Percentiles rank a stretch among this genome's conserved stretches.
These are phyloP conservation scores for Blastobotrys indianensis DNA, from an alignment of 1,139 yeast species.

Conservation along the genomic window DNA sequence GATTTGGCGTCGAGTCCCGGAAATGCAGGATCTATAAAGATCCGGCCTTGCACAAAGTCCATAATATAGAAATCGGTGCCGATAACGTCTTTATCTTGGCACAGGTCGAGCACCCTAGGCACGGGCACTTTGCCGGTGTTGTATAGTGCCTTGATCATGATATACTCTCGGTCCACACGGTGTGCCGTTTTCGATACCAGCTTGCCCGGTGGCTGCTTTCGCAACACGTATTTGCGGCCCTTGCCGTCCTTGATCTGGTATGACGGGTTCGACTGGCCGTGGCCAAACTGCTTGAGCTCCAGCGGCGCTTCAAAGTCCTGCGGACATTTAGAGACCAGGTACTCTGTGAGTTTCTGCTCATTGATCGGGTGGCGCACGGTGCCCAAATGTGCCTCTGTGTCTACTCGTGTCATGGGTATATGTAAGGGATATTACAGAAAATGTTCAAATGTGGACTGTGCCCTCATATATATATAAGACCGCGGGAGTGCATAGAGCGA, in stretches of 20 bases:
- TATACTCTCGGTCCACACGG: slow-evolving; percentile 56
- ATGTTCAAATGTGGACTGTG: too few relatives aligned
- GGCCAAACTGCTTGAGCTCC: slow-evolving; percentile 45
- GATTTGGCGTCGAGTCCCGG: slow-evolving; percentile 34
- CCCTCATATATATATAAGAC: too few relatives aligned
- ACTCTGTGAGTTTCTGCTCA: slow-evolving; percentile 32
- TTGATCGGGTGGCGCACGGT: slow-evolving; percentile 38
- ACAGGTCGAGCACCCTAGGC: slow-evolving; percentile 59
- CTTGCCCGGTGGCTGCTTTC: slow-evolving; percentile 53
- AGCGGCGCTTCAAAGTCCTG: slow-evolving; percentile 23
- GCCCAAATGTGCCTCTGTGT: slow-evolving; percentile 35
- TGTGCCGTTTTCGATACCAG: slow-evolving; percentile 55
- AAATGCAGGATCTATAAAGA: slow-evolving; percentile 52
- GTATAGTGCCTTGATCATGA: slow-evolving; percentile 40
- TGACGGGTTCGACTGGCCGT: slow-evolving; percentile 63
- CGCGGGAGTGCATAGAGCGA: too few relatives aligned
- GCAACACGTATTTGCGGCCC: slow-evolving; percentile 43
- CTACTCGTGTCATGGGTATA: slow-evolving; percentile 19
- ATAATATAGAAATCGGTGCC: slow-evolving; percentile 63
- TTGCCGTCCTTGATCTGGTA: slow-evolving; percentile 42
- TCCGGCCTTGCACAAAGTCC: slow-evolving; percentile 54
- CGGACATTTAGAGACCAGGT: slow-evolving; percentile 17
- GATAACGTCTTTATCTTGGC: slow-evolving; percentile 52
- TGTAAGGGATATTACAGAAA: not conserved
- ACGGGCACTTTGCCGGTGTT: slow-evolving; percentile 42